Percentiles rank a stretch among this genome's conserved stretches.
phyloP scores from a whole-genome alignment of 306 rosid genomes.

The Fragaria nilgerrensis region DNA sequence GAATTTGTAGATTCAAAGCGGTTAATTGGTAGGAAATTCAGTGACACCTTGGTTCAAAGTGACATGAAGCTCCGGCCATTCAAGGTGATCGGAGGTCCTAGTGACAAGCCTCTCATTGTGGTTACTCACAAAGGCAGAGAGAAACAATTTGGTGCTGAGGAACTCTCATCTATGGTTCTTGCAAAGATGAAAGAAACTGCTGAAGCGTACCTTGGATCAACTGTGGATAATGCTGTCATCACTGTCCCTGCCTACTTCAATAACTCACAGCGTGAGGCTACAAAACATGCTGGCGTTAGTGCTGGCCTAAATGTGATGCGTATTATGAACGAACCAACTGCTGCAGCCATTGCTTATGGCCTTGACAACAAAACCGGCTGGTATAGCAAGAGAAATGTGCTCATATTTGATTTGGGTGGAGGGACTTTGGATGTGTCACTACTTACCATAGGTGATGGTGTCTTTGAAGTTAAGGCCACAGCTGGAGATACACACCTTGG shows the following conservation, averaged over 20 bases:
- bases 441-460: constrained; percentile 3
- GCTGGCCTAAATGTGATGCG: constrained; percentile 5
- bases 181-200: not conserved
- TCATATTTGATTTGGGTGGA: constrained; percentile 16
- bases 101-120: not conserved
- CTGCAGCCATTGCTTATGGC: constrained; percentile 19
- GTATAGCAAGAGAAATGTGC: constrained; percentile 10
- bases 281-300: not conserved
- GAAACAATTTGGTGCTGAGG: not conserved
- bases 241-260: constrained; percentile 15
- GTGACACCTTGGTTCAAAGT: not conserved
- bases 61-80: not conserved
- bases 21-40: constrained; percentile 5
- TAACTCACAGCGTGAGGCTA: not conserved
- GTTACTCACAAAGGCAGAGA: not conserved
- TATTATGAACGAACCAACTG: constrained; percentile 9
- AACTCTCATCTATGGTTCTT: constrained; percentile 6
- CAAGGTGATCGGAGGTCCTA: constrained; percentile 1
- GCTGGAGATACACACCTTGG: constrained; percentile 20
- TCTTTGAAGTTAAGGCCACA: constrained; percentile 14
- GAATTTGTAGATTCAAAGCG: constrained; percentile 1
- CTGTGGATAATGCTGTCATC: constrained; percentile 3
- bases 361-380: constrained; percentile 1
- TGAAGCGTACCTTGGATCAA: not conserved
- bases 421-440: constrained; percentile 16